Evolutionary conservation across 2,329 filamentous ascomycete species (phyloP), one percentile per base, ranked within the genome.

Genomic region (Fusarium verticillioides): DNA sequence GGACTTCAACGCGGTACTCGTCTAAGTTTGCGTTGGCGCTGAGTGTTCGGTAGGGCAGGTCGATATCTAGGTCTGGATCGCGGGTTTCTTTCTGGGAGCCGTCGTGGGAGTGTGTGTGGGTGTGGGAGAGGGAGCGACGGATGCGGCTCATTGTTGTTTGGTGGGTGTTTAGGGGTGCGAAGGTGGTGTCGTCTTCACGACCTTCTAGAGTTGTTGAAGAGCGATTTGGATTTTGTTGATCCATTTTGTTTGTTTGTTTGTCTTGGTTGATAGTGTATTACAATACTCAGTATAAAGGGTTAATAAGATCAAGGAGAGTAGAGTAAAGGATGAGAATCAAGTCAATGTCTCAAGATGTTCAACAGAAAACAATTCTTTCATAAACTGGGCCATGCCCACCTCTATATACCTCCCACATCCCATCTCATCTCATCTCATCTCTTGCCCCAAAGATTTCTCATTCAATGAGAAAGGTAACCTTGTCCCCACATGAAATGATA

Each of bases 1-100:
- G 81, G 4, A 88, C 90, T 80, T 94, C 92, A 63, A 86, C 82
- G 4, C 86, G 90, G 80, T 92, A 94, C 82, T 94, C 92, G 39
- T 87, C 85, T 62, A 94, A 83, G 78, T 92, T 89, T 69, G 90
- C 90, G 43, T 83, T 81, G 60, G 85, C 84, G 69, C 84, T 90
- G 34, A 94, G 84, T 21, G 89, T 91, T 72, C 91, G 89, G 77
- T 90, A 90, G 5, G 92, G 92, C 1, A 94, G 86, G 75, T 93
- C 86, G 56, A 87, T 77, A 75, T 88, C 87, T 54, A 85, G 77
- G 32, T 82, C 74, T 12, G 84, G 83, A 69, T 85, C 83, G 47
- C 78, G 77, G 16, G 72, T 54, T 64, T 84, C 83, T 66, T 84
- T 84, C 12, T 40, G 78, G 12, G 75, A 72, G 19, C 60, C 43